Evolutionary conservation across 1,139 yeast genomes (phyloP).

Genomic region (Suhomyces guaymorum): DNA sequence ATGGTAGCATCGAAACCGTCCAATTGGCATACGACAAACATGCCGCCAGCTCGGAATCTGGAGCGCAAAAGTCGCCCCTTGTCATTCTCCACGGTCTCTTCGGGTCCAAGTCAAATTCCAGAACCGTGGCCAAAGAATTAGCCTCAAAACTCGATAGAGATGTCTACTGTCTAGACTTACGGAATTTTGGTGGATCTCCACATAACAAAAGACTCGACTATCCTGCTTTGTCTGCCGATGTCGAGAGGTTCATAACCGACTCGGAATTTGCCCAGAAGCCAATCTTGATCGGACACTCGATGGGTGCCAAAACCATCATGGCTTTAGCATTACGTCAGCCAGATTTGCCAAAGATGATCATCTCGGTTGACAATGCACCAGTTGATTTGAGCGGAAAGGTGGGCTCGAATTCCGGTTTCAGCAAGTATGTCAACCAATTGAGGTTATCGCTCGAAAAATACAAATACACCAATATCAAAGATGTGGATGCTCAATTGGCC

Average conservation of each 20-base stretch:
- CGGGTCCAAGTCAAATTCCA: constrained; percentile 77
- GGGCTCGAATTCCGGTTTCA: constrained; percentile 52
- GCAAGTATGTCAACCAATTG: constrained; percentile 66
- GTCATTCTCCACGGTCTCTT: constrained; percentile 85
- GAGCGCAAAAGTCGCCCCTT: constrained; percentile 48
- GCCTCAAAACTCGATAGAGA: constrained; percentile 43
- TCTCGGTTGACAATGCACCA: constrained; percentile 92
- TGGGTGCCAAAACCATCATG: constrained; percentile 98
- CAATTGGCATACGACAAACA: constrained; percentile 33
- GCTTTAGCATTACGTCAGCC: constrained; percentile 75
- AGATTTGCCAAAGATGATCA: constrained; percentile 58
- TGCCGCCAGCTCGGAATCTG: constrained; percentile 22
- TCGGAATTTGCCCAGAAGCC: constrained; percentile 49
- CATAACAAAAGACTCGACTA: constrained; percentile 70
- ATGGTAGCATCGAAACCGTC: constrained; percentile 29
- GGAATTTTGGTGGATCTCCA: constrained; percentile 94
- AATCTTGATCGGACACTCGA: constrained; percentile 85
- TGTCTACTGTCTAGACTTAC: constrained; percentile 74
- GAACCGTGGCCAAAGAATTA: constrained; percentile 63
- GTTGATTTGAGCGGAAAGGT: constrained; percentile 53
- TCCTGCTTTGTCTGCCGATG: constrained; percentile 81
- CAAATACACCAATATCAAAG: constrained; percentile 53
- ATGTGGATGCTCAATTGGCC: constrained; percentile 66
- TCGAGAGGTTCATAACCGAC: constrained; percentile 62
- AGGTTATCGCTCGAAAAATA: constrained; percentile 49